Base-by-base conservation (phyloP, 495 filamentous ascomycete species). In the Aspergillus kassunensis region DNA sequence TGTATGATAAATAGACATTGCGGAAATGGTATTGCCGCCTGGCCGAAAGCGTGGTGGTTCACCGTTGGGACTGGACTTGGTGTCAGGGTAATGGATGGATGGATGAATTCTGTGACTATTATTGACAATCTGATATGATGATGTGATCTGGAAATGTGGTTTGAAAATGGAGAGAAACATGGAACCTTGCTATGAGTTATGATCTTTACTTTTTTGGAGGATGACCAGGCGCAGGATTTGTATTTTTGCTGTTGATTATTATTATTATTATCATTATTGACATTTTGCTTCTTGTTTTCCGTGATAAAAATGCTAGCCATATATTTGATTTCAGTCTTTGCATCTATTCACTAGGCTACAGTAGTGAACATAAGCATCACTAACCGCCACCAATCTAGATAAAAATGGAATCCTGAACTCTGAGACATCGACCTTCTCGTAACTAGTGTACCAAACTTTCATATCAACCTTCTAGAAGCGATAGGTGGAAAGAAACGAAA, bases 1-100 rank as follows among this genome's bases (percentile, higher is more conserved):
- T 59, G 57, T 59, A 59, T 39, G 54, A 48, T 55, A 49, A 49
- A 59, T 59, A 56, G 39, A 50, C 25, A 52, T 21, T 13, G 31
- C 27, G 44, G 30, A 21, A 25, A 16, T n/a, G n/a, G n/a, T n/a
- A 45, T 36, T 24, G 11, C 15, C 29, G 44, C 20, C 18, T 30
- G 33, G 34, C 25, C 23, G 29, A 31, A 29, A 45, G 54, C 51
- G 43, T 50, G 49, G 39, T 45, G 53, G 44, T 52, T 15, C 13
- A 27, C 3, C 29, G 31, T 16, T n/a, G 30, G 13, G 21, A 23
- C 9, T 21, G 44, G 30, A 45, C 48, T 45, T 30, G 36, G 33
- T 47, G 10, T 23, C 13, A 1, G 9, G 30, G 23, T 24, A 21
- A 42, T 25, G 42, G 46, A 42, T 36, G 24, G 44, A 46, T 54